Evolutionary conservation across 495 filamentous ascomycete genomes (phyloP), one percentile per base, ranked within the genome.

Genomic region (Penicillium herquei): DNA sequence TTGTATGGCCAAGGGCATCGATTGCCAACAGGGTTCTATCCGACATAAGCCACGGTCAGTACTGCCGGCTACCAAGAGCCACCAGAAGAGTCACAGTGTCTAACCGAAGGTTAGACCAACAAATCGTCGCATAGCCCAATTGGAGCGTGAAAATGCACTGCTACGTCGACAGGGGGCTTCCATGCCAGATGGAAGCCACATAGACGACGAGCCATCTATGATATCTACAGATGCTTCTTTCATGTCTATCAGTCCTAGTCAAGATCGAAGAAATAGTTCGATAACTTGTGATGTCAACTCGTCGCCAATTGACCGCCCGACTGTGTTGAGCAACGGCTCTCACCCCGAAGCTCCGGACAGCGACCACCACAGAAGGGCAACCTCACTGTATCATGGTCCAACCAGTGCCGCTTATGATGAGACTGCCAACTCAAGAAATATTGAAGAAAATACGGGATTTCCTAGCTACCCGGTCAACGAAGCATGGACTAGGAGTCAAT

Each of bases 361-460:
- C 34, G 59, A 61, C 7, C 39, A 39, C 26, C 39, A 43, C 35
- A 56, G 46, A 52, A 57, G 55, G 9, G 54, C 58, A 35, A 43
- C 45, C 0, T 68, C 65, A 1, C 46, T 68, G 35, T 70, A 70
- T 42, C 67, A 70, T 50, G 67, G 67, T 5, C 67, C 67, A 18
- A 70, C 67, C 5, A 70, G 67, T 39, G 64, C 65, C 14, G 58
- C 61, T 1, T 70, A 68, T 42, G 65, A 70, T 40, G 67, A 68
- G 33, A 66, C 65, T n/a, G 32, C 45, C 13, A 52, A 56, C 43
- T 49, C 57, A 3, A 44, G 34, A 4, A 16, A 51, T 13, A 56
- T 35, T 6, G 60, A 49, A 3, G 53, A 59, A n/a, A 54, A 52
- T 37, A n/a, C 37, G 6, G 51, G 31, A 32, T 54, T 16, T 37